phyloP scores from a whole-genome alignment of 2,329 filamentous ascomycete species.

The Paraphoma chrysanthemicola region DNA sequence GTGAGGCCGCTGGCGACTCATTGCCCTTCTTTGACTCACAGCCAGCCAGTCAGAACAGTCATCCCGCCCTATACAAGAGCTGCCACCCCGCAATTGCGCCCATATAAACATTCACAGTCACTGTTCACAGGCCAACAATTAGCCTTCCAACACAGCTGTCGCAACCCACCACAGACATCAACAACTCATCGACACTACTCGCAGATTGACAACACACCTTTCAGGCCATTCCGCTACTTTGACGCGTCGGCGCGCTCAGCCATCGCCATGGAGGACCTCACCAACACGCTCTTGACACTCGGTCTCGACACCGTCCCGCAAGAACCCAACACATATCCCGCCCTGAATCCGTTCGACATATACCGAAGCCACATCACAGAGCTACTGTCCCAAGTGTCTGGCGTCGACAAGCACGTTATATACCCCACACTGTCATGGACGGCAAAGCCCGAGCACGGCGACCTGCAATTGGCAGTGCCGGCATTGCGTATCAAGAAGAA shows the following conservation, averaged over 20 bases:
- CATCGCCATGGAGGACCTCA: constrained; percentile 46
- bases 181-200: constrained; percentile 14
- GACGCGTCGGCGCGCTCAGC: constrained; percentile 30
- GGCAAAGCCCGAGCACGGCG: constrained; percentile 79
- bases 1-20: constrained; percentile 46
- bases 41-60: constrained; percentile 5
- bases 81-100: constrained; percentile 12
- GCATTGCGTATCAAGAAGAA: constrained; percentile 77
- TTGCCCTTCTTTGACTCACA: constrained; percentile 38
- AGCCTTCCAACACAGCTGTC: not conserved
- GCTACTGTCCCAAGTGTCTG: constrained; percentile 71
- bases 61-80: constrained; percentile 9
- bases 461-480: constrained; percentile 78
- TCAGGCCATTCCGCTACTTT: constrained; percentile 29
- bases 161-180: not conserved
- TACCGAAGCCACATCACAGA: constrained; percentile 80
- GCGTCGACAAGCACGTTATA: constrained; percentile 73
- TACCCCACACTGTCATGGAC: constrained; percentile 82
- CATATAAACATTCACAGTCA: constrained; percentile 6
- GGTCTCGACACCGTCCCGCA: constrained; percentile 49
- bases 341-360: constrained; percentile 77
- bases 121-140: not conserved
- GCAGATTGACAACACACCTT: constrained; percentile 23
- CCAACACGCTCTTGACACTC: constrained; percentile 43
- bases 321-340: constrained; percentile 61